Evolutionary conservation across 2,329 filamentous ascomycete species (phyloP), one percentile per base, ranked within the genome.

Genomic region (Talaromyces sp.): DNA sequence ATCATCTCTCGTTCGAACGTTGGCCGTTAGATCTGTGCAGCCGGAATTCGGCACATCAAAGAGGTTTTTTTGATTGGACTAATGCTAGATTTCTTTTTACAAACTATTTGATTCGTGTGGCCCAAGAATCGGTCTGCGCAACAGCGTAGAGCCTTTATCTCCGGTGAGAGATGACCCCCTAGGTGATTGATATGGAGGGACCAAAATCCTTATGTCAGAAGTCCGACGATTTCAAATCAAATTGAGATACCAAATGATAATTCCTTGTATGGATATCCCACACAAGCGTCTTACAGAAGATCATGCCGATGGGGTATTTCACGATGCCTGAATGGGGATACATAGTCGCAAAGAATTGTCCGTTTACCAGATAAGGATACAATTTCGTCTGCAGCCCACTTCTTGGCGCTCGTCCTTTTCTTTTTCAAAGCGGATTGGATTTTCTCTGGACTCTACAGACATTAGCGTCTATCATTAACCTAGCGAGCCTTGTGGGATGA

Each of bases 11-110:
- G 47, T 43, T 24, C 60, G 35, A 35, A 24, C 27, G 13, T 19
- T 43, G 47, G 24, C 60, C 60, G 60, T 62, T 62, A 62, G 60
- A 54, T 62, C 60, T 62, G 54, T 62, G 60, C 54, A 62, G 54
- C 60, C 60, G 16, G 47, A 33, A 45, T 47, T 33, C 27, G 22
- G 33, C 33, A n/a, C 33, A 37, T 37, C 14, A 16, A 14, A 39
- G 19, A 39, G 37, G 33, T 13, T 24, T 33, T 37, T 6, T 45
- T 59, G 22, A 59, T 59, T 59, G 56, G 39, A 14, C 56, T 19
- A 19, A 16, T 47, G 16, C 22, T 22, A 16, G n/a, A 24, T 33
- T 4, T 35, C n/a, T 9, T 54, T 19, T 45, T 33, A 33, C 47
- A 33, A 57, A 47, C 49, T n/a, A 57, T 47, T 37, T 31, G 27